Base-by-base conservation (phyloP, 2,329 filamentous ascomycete genomes). In the Pestalotiopsis sp. region DNA sequence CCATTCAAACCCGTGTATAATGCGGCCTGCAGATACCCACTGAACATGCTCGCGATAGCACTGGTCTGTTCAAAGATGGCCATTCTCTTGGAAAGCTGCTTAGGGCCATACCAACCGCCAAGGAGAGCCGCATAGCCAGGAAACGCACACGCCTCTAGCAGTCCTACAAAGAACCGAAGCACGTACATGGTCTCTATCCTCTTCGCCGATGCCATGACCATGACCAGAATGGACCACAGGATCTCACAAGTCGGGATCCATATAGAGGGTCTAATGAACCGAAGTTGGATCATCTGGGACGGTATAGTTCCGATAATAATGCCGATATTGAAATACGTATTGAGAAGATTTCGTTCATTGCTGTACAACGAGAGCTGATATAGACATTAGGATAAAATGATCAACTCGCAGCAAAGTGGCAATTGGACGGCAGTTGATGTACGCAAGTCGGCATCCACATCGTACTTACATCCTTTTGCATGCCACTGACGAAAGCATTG, bases 121-220 rank as follows among this genome's bases (percentile, higher is more conserved):
- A 79, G 72, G 13, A 79, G 71, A 1, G 75, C 72, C 9, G 70
- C 68, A 25, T 73, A 73, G n/a, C 74, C 73, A 1, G 70, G 77
- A 66, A 72, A 78, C 23, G 73, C 74, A 65, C 40, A 73, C 25
- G 70, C 73, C 40, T 78, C 75, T 12, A 78, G 72, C 45, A 79
- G 73, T 1, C 77, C 78, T n/a, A 78, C 74, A 13, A 77, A 72
- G 62, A 79, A 79, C 0, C 77, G 72, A 2, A 78, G 70, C 4
- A 68, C 76, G 20, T 77, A 77, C 4, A 79, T 60, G 45, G 76
- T 56, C 56, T 25, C 4, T 11, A 63, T 36, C 11, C 12, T 63
- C 20, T 45, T 63, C 58, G 74, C 71, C 13, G 70, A 71, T 1
- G 75, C 73, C 56, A 75, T 77, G 20, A 68, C 72, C 72, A 77